Evolutionary conservation across 352 stramenopile species (phyloP).

Genomic region (Phytophthora tubulina): DNA sequence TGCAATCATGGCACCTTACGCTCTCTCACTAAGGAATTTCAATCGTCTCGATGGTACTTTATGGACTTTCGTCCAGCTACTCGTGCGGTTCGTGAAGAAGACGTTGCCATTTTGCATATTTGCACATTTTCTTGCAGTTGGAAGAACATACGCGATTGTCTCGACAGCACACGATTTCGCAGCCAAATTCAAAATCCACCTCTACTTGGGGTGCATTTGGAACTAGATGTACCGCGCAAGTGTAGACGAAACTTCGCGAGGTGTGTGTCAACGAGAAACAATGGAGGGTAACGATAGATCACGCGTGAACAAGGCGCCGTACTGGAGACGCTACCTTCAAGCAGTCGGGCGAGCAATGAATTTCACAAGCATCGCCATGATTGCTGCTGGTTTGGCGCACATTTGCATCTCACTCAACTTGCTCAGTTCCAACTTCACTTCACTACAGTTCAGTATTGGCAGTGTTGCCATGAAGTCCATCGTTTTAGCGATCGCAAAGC

Average conservation of each 20-base stretch:
- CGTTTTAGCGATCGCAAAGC: background rate
- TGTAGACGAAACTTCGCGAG: background rate
- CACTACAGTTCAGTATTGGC: background rate
- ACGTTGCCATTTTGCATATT: background rate
- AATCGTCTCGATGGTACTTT: background rate
- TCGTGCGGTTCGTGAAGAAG: background rate
- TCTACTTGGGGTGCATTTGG: background rate
- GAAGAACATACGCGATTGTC: background rate
- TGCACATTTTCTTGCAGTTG: background rate
- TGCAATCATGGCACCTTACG: background rate
- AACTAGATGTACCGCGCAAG: background rate
- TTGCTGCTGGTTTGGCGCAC: background rate
- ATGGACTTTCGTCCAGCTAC: background rate
- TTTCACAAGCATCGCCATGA: background rate
- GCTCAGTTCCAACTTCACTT: background rate
- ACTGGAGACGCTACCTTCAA: background rate
- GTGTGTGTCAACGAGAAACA: conserved; percentile 3
- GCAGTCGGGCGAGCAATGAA: background rate
- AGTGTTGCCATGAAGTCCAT: background rate
- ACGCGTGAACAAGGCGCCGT: background rate
- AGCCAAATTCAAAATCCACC: background rate
- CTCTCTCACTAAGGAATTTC: background rate
- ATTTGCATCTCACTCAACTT: background rate
- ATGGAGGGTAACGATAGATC: background rate
- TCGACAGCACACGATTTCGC: conserved; percentile 1